Evolutionary conservation across 768 basidiomycete species (phyloP).

Genomic region (Boletus rufocinnamomeus): DNA sequence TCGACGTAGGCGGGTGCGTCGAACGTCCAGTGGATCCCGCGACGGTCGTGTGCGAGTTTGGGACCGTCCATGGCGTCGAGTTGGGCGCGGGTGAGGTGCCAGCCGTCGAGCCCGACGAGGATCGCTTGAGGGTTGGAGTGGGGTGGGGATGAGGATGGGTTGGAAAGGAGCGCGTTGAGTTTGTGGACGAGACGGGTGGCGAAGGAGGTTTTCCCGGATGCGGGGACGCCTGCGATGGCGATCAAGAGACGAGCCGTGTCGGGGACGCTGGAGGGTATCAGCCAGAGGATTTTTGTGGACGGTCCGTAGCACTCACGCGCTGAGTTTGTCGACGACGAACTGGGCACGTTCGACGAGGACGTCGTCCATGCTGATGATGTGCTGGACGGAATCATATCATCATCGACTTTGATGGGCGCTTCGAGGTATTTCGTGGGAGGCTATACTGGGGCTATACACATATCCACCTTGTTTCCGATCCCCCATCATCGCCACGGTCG

Average conservation of each 20-base stretch:
- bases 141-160: background rate
- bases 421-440: background rate
- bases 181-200: slow-evolving; percentile 56
- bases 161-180: slow-evolving; percentile 47
- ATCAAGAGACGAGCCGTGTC: slow-evolving; percentile 54
- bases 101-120: slow-evolving; percentile 85
- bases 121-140: slow-evolving; percentile 42
- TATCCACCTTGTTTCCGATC: background rate
- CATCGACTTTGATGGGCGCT: background rate
- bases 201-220: slow-evolving; percentile 84
- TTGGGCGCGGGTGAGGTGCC: slow-evolving; percentile 82
- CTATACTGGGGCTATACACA: no score
- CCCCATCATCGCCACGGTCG: background rate
- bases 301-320: slow-evolving; percentile 34
- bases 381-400: no score
- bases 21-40: slow-evolving; percentile 71
- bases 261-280: slow-evolving; percentile 13
- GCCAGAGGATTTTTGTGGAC: background rate
- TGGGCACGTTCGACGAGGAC: slow-evolving; percentile 42
- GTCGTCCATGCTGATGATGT: slow-evolving; percentile 31
- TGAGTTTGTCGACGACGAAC: slow-evolving; percentile 39
- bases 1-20: no score
- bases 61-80: slow-evolving; percentile 79
- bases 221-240: slow-evolving; percentile 79
- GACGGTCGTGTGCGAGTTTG: slow-evolving; percentile 69